phyloP scores from a whole-genome alignment of 768 basidiomycete species.

The Leccinum olivaceopallidum region DNA sequence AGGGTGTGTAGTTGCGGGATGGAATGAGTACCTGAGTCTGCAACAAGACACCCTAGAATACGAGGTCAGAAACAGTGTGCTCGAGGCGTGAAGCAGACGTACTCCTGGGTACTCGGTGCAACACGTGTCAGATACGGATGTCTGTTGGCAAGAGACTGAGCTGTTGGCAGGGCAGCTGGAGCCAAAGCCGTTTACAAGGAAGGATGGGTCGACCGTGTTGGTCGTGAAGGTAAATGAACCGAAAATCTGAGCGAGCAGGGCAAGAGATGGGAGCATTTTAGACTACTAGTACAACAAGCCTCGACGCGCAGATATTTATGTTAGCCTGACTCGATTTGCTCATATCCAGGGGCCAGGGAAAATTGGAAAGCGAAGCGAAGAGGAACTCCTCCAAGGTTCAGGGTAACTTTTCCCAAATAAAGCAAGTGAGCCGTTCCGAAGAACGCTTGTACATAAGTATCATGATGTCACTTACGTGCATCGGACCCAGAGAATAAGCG shows the following conservation, averaged over 20 bases:
- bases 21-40: conserved; percentile 48
- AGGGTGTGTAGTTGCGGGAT: background rate
- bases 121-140: conserved; percentile 49
- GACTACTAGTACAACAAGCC: background rate
- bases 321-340: background rate
- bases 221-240: conserved; percentile 22
- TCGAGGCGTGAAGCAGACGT: conserved; percentile 22
- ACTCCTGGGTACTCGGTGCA: conserved; percentile 72
- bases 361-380: background rate
- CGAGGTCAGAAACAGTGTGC: background rate
- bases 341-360: background rate
- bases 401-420: background rate
- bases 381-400: background rate
- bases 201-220: conserved; percentile 17
- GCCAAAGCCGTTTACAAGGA: conserved; percentile 37
- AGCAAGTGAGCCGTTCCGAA: background rate
- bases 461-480: background rate
- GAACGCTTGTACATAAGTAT: no score
- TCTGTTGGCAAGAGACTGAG: conserved; percentile 54
- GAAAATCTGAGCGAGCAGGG: conserved; percentile 24
- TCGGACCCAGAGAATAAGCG: background rate
- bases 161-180: conserved; percentile 56
- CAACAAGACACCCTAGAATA: conserved; percentile 53
- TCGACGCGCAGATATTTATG: conserved; percentile 11
- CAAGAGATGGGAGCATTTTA: conserved; percentile 21